Evolutionary conservation across 2,329 filamentous ascomycete species (phyloP), one percentile per base, ranked within the genome.

Genomic region (Paracamarosporium sp.): DNA sequence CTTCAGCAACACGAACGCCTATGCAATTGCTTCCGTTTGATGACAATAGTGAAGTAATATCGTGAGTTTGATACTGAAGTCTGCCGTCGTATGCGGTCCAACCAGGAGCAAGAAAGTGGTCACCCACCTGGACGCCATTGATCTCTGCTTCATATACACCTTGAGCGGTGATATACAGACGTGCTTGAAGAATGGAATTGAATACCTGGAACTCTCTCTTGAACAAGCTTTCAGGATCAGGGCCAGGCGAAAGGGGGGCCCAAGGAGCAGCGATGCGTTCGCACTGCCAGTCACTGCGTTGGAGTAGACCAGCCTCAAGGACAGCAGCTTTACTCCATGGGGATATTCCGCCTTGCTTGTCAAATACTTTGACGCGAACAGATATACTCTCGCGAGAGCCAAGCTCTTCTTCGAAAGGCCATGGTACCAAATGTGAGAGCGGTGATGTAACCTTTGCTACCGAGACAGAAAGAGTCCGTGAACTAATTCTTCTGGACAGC

Each of bases 61-160:
- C 82, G 53, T 82, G 84, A 0, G 80, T 82, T 54, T 86, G 79
- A 57, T 86, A 88, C 1, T 78, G 73, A n/a, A 82, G 77, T 0
- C 84, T 76, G 45, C 81, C 69, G 0, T 78, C 70, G 59, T 86
- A 87, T 2, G 78, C 79, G 41, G 81, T 80, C 81, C 83, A 86
- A 0, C 80, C 33, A 85, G 58, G 84, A 20, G 83, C 79, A n/a
- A 86, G 55, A 4, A 61, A 53, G 31, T 62, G 51, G 46, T 66
- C 56, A 22, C 56, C 53, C 3, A 64, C 59, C 12, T 56, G 57
- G 8, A 62, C 48, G 3, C 63, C 63, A 41, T 66, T 66, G 24
- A 66, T 55, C 24, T 59, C 48, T 15, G 63, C 58, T n/a, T 59
- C 56, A 40, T 66, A 66, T 4, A 66, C 48, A 1, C 63, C 63